Base-by-base conservation (phyloP, 2,329 filamentous ascomycete genomes). In the Beauveria bassiana region DNA sequence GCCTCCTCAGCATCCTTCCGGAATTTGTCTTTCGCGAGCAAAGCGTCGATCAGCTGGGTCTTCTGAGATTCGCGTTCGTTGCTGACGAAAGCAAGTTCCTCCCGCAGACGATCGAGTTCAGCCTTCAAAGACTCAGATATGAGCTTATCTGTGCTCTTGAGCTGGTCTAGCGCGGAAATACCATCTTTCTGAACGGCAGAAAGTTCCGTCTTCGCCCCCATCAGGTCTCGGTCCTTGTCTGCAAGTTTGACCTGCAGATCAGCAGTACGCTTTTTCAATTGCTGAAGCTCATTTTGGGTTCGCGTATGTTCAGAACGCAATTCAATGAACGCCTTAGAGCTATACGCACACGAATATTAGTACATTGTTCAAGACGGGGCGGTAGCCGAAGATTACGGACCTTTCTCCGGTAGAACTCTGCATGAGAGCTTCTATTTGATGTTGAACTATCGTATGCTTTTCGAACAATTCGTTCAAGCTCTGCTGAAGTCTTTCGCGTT, bases 11-110 rank as follows among this genome's bases (percentile, higher is more conserved):
- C 72, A 62, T 83, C 78, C 70, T 82, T 82, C 60, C 81, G 79
- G 59, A 86, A 74, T 70, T 81, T 81, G 63, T 87, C 84, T 70
- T 86, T 86, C 64, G 81, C 79, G 51, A 87, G 75, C 20, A 87
- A 76, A 50, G 82, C 80, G 46, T 84, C 78, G 65, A 87, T 78
- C 26, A 87, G 78, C 68, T 87, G 84, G 52, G 79, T 78, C 72
- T 85, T 83, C 68, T 84, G 79, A 63, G 80, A 77, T 59, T 86
- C 82, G 55, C 78, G 76, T 69, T 86, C 83, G 60, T 78, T 74
- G 63, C 74, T 76, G 55, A 81, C 71, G 60, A 75, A 71, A 61
- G 77, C 78, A 64, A 80, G 74, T 66, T 83, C 80, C 63, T 75
- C 77, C 64, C 84, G 79, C 65, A 83, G 75, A 31, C 77, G 75